Percentiles rank a stretch among this genome's conserved stretches.
phyloP scores from a whole-genome alignment of 2,329 filamentous ascomycete species.

The Fusarium sp. region DNA sequence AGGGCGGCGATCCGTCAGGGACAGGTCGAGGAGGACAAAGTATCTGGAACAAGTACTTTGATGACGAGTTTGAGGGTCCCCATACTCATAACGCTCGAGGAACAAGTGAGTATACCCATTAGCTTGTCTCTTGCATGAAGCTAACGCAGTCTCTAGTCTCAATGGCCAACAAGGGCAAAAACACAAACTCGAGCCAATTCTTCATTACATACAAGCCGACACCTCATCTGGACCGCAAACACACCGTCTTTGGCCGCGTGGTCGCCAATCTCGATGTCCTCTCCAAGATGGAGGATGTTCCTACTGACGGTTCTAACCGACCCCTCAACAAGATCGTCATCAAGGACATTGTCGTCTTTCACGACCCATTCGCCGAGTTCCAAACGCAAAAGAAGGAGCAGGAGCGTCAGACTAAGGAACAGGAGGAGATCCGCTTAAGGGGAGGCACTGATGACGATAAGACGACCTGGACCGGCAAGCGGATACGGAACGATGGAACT shows the following conservation, averaged over 20 bases:
- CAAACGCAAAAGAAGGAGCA: constrained; percentile 77
- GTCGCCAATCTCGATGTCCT: constrained; percentile 81
- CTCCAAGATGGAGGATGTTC: constrained; percentile 79
- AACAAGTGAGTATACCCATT: constrained; percentile 55
- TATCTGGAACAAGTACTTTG: constrained; percentile 94
- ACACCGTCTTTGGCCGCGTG: constrained; percentile 94
- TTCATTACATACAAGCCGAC: constrained; percentile 91
- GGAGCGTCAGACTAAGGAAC: constrained; percentile 68
- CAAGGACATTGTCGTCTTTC: constrained; percentile 84
- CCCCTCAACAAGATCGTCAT: constrained; percentile 85
- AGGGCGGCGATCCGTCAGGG: constrained; percentile 93
- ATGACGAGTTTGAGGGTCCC: constrained; percentile 92
- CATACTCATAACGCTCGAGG: constrained; percentile 85
- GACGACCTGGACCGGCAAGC: constrained; percentile 96
- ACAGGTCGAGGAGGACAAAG: constrained; percentile 91
- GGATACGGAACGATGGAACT: constrained; percentile 77
- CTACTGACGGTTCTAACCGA: constrained; percentile 79
- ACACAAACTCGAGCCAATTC: constrained; percentile 95
- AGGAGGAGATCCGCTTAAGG: constrained; percentile 70
- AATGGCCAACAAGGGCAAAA: constrained; percentile 99
- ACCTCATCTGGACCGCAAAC: constrained; percentile 91
- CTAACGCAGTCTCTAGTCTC: constrained; percentile 56
- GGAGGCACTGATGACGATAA: constrained; percentile 88
- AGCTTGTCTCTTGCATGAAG: not conserved
- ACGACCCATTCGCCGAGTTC: constrained; percentile 97